Conservation (phyloP, 2,329 filamentous ascomycete genomes). For the Pseudovirgaria hyperparasitica region DNA sequence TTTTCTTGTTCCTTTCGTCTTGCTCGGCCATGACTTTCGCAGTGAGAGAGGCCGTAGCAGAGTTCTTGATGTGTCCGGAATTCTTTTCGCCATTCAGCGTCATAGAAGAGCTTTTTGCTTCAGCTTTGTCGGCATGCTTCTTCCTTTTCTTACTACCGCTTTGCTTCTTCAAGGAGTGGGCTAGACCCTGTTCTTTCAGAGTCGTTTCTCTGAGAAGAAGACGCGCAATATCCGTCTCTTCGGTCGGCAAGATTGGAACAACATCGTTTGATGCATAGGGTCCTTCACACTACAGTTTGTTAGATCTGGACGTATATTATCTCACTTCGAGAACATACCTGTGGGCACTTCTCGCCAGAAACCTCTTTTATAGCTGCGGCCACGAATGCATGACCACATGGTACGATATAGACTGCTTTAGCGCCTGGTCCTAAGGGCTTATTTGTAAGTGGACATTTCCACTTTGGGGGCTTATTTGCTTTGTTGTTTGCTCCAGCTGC, state of each 20-base stretch:
- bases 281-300: slow-evolving; percentile 51
- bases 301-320: slow-evolving; percentile 2
- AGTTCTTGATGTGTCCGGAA: slow-evolving; percentile 61
- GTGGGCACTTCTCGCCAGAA: slow-evolving; percentile 47
- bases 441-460: slow-evolving; percentile 76
- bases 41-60: slow-evolving; percentile 72
- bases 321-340: slow-evolving; percentile 26
- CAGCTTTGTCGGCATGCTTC: slow-evolving; percentile 47
- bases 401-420: slow-evolving; percentile 79
- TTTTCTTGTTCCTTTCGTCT: slow-evolving; percentile 64
- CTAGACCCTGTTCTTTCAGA: slow-evolving; percentile 59
- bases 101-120: slow-evolving; percentile 25
- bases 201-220: slow-evolving; percentile 53
- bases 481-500: slow-evolving; percentile 25
- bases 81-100: slow-evolving; percentile 6
- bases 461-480: slow-evolving; percentile 39
- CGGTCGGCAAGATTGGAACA: slow-evolving; percentile 66
- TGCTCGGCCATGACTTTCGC: slow-evolving; percentile 81
- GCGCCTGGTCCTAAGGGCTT: slow-evolving; percentile 70
- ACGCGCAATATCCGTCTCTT: slow-evolving; percentile 55
- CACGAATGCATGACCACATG: slow-evolving; percentile 89
- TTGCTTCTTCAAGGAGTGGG: slow-evolving; percentile 80
- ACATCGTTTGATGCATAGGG: slow-evolving; percentile 61
- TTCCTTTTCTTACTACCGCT: slow-evolving; percentile 58
- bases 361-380: slow-evolving; percentile 76